Conservation (phyloP, 805 yeast genomes). For the Vanderwaltozyma polyspora region DNA sequence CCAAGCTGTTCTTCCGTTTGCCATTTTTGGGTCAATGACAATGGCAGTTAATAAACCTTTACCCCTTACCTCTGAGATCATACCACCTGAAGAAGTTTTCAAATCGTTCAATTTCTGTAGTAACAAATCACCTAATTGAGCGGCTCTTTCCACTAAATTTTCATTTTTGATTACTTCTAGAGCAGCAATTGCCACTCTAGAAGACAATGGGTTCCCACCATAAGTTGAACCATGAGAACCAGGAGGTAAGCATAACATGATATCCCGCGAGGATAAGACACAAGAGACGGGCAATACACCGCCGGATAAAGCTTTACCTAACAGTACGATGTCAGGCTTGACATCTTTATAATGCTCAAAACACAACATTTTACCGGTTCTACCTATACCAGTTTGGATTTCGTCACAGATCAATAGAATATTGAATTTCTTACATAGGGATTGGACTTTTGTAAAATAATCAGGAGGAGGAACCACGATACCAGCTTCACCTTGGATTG, state of each 20-base stretch:
- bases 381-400: conserved; percentile 94
- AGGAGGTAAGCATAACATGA: conserved; percentile 81
- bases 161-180: conserved; percentile 83
- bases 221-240: conserved; percentile 97
- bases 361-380: conserved; percentile 91
- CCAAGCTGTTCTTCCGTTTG: conserved; percentile 92
- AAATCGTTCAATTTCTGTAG: conserved; percentile 45
- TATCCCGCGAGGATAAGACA: conserved; percentile 78
- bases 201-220: conserved; percentile 95
- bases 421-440: conserved; percentile 69
- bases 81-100: conserved; percentile 40
- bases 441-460: conserved; percentile 63
- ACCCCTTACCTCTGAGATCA: conserved; percentile 59
- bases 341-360: conserved; percentile 71
- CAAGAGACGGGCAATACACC: conserved; percentile 91
- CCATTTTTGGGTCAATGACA: conserved; percentile 74
- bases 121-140: conserved; percentile 57
- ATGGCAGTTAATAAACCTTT: conserved; percentile 82
- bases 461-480: conserved; percentile 85
- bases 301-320: conserved; percentile 93
- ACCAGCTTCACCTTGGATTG: conserved; percentile 98
- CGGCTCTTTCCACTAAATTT: conserved; percentile 68
- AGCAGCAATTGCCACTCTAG: conserved; percentile 89
- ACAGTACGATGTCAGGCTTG: conserved; percentile 78
- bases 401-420: conserved; percentile 90